Evolutionary conservation across 2,329 filamentous ascomycete species (phyloP).

Genomic region (Aureobasidium sp.): DNA sequence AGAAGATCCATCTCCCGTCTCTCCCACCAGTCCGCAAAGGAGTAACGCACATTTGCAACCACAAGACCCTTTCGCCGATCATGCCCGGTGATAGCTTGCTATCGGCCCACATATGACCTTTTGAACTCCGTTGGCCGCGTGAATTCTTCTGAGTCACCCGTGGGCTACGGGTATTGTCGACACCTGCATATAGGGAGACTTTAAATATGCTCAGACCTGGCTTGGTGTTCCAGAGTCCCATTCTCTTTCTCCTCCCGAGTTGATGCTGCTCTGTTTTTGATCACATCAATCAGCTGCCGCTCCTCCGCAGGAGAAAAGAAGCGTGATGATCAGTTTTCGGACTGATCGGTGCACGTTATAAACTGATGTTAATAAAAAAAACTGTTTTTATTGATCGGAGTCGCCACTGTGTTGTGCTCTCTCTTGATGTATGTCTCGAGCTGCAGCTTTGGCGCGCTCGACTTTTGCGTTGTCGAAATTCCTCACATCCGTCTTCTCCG

Average conservation of each 20-base stretch:
- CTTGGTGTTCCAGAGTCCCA: constrained; percentile 20
- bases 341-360: constrained; percentile 25
- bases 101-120: constrained; percentile 38
- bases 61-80: constrained; percentile 34
- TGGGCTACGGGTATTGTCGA: constrained; percentile 20
- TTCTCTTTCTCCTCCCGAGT: constrained; percentile 11
- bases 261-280: constrained; percentile 14
- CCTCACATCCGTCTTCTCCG: constrained; percentile 17
- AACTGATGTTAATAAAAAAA: constrained; percentile 23
- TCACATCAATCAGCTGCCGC: constrained; percentile 20
- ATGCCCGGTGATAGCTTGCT: constrained; percentile 30
- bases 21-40: constrained; percentile 22
- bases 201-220: constrained; percentile 29
- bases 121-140: constrained; percentile 29
- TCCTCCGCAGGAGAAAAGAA: constrained; percentile 30
- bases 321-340: constrained; percentile 31
- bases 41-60: constrained; percentile 23
- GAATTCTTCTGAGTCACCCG: constrained; percentile 33
- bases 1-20: constrained; percentile 34
- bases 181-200: constrained; percentile 24
- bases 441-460: constrained; percentile 18
- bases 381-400: constrained; percentile 23
- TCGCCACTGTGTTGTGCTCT: constrained; percentile 29
- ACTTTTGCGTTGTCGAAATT: constrained; percentile 20
- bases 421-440: constrained; percentile 17